Conservation (phyloP, 1,284 basidiomycete genomes). For the Ustilago hordei region DNA sequence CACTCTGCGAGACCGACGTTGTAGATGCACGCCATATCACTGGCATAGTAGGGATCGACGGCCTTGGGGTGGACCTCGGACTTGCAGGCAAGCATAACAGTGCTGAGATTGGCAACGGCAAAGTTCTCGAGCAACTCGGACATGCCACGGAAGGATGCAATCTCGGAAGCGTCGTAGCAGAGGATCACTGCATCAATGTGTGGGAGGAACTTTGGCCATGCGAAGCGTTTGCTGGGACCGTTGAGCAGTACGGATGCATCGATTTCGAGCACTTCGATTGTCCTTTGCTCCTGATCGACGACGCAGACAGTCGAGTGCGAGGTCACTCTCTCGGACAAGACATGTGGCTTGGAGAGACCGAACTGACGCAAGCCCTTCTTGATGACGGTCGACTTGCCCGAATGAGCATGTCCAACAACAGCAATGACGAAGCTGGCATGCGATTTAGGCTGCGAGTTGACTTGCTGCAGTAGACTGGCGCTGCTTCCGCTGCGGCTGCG, state of each 20-base stretch:
- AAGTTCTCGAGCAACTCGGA: conserved; percentile 65
- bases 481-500: conserved; percentile 62
- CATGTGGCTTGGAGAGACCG: conserved; percentile 60
- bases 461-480: conserved; percentile 61
- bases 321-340: conserved; percentile 60
- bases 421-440: conserved; percentile 65
- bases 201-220: conserved; percentile 64
- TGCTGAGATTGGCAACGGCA: conserved; percentile 54
- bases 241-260: conserved; percentile 62
- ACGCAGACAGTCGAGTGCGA: conserved; percentile 65
- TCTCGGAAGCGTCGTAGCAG: conserved; percentile 64
- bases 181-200: conserved; percentile 64
- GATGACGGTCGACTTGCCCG: conserved; percentile 66
- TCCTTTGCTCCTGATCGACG: conserved; percentile 62
- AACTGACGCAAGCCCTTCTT: conserved; percentile 63
- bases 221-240: conserved; percentile 59
- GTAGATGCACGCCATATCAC: conserved; percentile 65
- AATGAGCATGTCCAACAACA: conserved; percentile 58
- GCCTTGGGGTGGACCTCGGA: conserved; percentile 63
- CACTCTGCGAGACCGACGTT: conserved; percentile 66
- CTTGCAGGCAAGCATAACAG: conserved; percentile 67
- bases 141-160: conserved; percentile 64
- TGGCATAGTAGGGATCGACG: conserved; percentile 65
- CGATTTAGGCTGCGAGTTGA: conserved; percentile 57
- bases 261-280: conserved; percentile 65